Conservation (phyloP, 192 early-diverging fungal genomes). For the Coemansia sp. region DNA sequence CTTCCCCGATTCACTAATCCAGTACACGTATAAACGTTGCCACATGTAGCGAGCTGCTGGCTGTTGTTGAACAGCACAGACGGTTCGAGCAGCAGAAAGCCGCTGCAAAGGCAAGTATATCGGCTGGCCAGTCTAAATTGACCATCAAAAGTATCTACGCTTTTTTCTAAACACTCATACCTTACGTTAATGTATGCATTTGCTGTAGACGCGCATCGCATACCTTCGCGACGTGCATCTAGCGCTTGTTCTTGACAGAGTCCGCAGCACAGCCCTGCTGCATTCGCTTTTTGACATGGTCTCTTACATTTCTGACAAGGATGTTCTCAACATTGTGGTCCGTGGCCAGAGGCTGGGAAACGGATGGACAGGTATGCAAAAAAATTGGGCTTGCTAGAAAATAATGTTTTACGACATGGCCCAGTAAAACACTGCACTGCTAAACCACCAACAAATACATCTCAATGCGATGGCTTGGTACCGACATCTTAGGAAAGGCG, state of each 20-base stretch:
- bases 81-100: constrained; percentile 13
- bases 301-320: constrained; percentile 12
- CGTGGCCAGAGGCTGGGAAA: neutral
- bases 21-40: neutral
- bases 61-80: constrained; percentile 22
- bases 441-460: no score
- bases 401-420: neutral
- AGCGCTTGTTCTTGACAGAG: constrained; percentile 27
- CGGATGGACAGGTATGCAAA: neutral
- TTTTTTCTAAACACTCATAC: no score
- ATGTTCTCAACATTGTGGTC: neutral
- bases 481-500: constrained; percentile 8
- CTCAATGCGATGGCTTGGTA: no score
- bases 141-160: no score
- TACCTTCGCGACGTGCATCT: constrained; percentile 45
- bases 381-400: neutral
- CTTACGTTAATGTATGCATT: neutral
- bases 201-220: constrained; percentile 21
- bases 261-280: neutral
- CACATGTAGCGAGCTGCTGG: constrained; percentile 33
- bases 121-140: no score
- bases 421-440: no score
- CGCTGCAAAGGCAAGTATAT: constrained; percentile 21
- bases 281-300: constrained; percentile 16
- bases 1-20: no score